Percentiles rank a stretch among this genome's conserved stretches.
phyloP scores from a whole-genome alignment of 805 yeast genomes.

The Sugiyamaella mastotermitis region DNA sequence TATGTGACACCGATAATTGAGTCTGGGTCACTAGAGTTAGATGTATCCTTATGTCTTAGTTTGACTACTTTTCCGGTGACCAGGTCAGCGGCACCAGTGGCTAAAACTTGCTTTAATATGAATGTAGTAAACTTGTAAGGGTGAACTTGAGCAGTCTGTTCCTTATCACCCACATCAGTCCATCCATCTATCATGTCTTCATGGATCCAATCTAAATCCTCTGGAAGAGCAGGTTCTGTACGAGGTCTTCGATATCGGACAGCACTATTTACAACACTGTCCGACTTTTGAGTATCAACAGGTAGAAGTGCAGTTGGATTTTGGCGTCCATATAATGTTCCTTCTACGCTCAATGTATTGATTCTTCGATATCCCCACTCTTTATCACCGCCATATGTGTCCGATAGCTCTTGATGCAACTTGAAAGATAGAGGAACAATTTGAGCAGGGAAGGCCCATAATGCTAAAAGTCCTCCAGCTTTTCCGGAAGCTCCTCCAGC shows the following conservation, averaged over 20 bases:
- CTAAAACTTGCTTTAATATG: conserved; percentile 71
- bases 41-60: conserved; percentile 42
- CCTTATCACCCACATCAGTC: conserved; percentile 75
- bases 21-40: no score
- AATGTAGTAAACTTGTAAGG: conserved; percentile 91
- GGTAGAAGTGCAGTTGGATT: conserved; percentile 1
- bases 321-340: conserved; percentile 44
- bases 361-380: conserved; percentile 93
- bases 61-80: conserved; percentile 79
- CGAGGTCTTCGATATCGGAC: not conserved
- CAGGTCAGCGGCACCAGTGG: conserved; percentile 75
- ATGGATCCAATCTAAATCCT: conserved; percentile 67
- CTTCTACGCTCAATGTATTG: conserved; percentile 82
- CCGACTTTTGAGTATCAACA: not conserved
- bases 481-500: conserved; percentile 98
- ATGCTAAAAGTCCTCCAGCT: conserved; percentile 91
- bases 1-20: conserved; percentile 70
- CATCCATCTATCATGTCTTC: conserved; percentile 60
- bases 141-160: conserved; percentile 93
- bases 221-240: conserved; percentile 38
- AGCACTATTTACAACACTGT: not conserved
- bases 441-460: conserved; percentile 96
- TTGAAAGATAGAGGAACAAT: conserved; percentile 83
- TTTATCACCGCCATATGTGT: conserved; percentile 70
- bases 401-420: conserved; percentile 77